phyloP scores from a whole-genome alignment of 2,329 filamentous ascomycete species.

The Tolypocladium amazonense region DNA sequence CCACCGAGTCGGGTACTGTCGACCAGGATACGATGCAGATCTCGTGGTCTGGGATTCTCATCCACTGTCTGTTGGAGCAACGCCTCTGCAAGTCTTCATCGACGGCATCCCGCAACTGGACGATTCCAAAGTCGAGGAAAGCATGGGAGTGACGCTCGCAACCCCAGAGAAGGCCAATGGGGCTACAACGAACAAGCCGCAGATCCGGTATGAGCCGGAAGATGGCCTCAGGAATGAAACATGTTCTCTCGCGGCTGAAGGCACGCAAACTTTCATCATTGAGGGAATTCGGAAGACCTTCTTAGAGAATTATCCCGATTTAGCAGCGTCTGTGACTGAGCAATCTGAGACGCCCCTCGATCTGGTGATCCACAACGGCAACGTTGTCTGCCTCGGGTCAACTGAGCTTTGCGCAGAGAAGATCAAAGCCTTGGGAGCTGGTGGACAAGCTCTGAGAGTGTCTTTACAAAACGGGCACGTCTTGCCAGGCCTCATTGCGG shows the following conservation, averaged over 20 bases:
- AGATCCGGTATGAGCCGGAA: not conserved
- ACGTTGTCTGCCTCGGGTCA: not conserved
- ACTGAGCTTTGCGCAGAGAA: not conserved
- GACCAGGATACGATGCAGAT: slow-evolving; percentile 37
- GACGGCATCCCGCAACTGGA: slow-evolving; percentile 29
- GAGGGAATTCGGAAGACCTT: not conserved
- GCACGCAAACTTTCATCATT: not conserved
- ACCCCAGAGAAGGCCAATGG: not conserved
- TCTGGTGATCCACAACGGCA: not conserved
- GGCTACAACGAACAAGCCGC: not conserved
- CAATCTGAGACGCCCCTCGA: not conserved
- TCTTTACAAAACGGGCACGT: not conserved
- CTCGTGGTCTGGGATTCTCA: slow-evolving; percentile 38
- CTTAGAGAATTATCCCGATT: not conserved
- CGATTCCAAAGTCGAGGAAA: slow-evolving; percentile 17
- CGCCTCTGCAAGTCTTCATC: slow-evolving; percentile 34
- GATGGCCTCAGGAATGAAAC: not conserved
- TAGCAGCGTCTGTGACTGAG: not conserved
- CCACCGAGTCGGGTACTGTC: slow-evolving; percentile 31
- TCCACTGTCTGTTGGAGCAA: slow-evolving; percentile 32
- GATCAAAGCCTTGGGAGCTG: not conserved
- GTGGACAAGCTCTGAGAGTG: not conserved
- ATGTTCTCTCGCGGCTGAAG: not conserved
- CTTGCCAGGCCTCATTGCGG: not conserved
- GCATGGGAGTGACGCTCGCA: not conserved